These are phyloP conservation scores for Nicotiana rustica DNA, from an alignment of 305 asterid species.

Conservation along the genomic window DNA sequence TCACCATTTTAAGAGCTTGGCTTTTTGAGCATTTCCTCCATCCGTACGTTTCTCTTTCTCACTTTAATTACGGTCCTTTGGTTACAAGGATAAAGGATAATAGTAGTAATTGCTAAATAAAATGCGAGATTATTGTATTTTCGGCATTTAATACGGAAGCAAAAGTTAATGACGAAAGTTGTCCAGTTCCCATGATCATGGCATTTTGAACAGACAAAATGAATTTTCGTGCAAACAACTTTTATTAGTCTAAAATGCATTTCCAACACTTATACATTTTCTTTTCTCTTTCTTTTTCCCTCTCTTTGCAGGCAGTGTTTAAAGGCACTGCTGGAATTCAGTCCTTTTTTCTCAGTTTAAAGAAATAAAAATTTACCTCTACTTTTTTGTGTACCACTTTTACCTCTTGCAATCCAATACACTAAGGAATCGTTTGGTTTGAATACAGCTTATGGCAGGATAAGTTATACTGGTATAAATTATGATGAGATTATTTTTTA, in stretches of 20 bases:
- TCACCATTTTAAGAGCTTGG: slow-evolving; percentile 93
- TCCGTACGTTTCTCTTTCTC: slow-evolving; percentile 67
- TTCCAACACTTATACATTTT: background rate
- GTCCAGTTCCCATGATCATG: background rate
- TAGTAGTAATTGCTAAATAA: too few species aligned
- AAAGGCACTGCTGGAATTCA: slow-evolving; percentile 29
- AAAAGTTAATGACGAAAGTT: slow-evolving; percentile 10
- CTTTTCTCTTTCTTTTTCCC: background rate
- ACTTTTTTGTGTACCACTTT: slow-evolving; percentile 25
- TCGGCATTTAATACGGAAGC: background rate
- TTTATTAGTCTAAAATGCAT: slow-evolving; percentile 25
- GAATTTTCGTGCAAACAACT: slow-evolving; percentile 20
- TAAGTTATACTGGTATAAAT: too few species aligned
- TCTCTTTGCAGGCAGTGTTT: slow-evolving; percentile 20
- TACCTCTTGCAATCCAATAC: background rate
- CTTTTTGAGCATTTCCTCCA: slow-evolving; percentile 95
- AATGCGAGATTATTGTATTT: too few species aligned
- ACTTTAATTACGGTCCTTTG: background rate
- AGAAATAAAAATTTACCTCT: background rate
- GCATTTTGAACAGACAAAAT: background rate
- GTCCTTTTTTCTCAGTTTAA: background rate
- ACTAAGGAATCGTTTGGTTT: background rate
- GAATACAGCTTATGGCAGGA: too few species aligned
- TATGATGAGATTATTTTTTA: too few species aligned
- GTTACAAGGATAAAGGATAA: too few species aligned